phyloP scores from a whole-genome alignment of 495 filamentous ascomycete genomes.

The Aspergillus bridgeri region DNA sequence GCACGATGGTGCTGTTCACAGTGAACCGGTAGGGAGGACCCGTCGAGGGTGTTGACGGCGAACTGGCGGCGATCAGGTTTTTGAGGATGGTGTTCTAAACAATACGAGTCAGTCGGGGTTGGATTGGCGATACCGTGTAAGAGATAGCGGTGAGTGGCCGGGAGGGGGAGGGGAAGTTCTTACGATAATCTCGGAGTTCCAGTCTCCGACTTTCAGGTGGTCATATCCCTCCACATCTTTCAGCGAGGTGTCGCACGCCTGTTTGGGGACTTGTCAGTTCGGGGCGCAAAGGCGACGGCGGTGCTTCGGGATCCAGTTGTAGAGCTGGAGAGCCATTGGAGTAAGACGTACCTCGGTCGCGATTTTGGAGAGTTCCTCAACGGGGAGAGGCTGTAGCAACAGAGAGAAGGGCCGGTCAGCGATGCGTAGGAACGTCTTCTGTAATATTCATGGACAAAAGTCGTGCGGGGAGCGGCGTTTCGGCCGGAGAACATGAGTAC shows the following conservation, averaged over 20 bases:
- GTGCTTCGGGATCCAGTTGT: constrained; percentile 3
- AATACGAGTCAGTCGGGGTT: neutral
- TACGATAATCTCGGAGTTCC: constrained; percentile 94
- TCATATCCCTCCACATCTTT: constrained; percentile 71
- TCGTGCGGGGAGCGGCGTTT: neutral
- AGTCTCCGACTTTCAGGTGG: constrained; percentile 70
- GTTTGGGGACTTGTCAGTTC: neutral
- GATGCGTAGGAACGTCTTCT: neutral
- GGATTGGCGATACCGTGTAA: neutral
- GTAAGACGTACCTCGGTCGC: constrained; percentile 65
- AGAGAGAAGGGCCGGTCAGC: constrained; percentile 15
- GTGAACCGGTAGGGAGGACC: constrained; percentile 74
- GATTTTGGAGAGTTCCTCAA: constrained; percentile 76
- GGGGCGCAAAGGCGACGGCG: neutral
- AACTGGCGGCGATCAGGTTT: constrained; percentile 77
- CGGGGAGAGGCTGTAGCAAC: constrained; percentile 63
- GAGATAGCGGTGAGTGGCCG: neutral
- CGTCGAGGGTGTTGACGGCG: constrained; percentile 49
- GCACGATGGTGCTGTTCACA: constrained; percentile 97
- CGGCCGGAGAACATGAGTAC: constrained; percentile 13
- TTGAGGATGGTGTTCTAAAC: constrained; percentile 79
- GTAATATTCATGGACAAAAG: neutral
- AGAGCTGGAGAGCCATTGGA: neutral
- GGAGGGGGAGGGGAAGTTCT: constrained; percentile 23
- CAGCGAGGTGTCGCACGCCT: constrained; percentile 84